Evolutionary conservation across 192 early-diverging fungal species (phyloP).

Genomic region (Polychytrium aggregatum): DNA sequence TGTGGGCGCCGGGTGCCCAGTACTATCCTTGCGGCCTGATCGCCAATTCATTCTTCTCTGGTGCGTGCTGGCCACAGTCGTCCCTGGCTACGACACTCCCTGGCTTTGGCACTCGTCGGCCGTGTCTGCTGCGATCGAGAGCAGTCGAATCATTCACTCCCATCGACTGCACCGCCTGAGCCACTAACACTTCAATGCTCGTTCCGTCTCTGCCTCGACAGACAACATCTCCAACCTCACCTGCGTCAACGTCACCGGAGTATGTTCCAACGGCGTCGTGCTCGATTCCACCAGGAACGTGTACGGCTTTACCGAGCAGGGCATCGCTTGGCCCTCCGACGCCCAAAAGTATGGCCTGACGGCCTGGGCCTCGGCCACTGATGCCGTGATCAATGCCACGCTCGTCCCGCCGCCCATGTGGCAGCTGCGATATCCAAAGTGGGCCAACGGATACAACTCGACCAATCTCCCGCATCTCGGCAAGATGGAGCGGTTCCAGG

Average conservation of each 20-base stretch:
- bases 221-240: slow-evolving; percentile 29
- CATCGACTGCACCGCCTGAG: too few relatives aligned
- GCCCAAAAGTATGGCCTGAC: slow-evolving; percentile 46
- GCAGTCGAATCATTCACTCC: slow-evolving; percentile 25
- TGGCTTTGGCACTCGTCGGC: not conserved
- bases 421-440: slow-evolving; percentile 45
- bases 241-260: slow-evolving; percentile 15
- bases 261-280: not conserved
- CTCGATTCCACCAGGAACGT: slow-evolving; percentile 1
- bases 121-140: not conserved
- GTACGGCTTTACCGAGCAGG: slow-evolving; percentile 45
- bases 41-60: slow-evolving; percentile 96
- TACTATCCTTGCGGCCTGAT: slow-evolving; percentile 97
- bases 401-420: slow-evolving; percentile 83
- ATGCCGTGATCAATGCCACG: slow-evolving; percentile 23
- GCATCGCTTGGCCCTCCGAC: slow-evolving; percentile 87
- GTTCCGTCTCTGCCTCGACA: slow-evolving; percentile 27
- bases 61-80: slow-evolving; percentile 23
- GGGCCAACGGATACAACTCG: slow-evolving; percentile 33
- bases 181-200: too few relatives aligned
- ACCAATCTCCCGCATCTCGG: slow-evolving; percentile 51
- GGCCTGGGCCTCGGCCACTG: slow-evolving; percentile 11
- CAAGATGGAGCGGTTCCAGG: slow-evolving; percentile 75
- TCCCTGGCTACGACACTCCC: too few relatives aligned
- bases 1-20: slow-evolving; percentile 6